Percentiles rank a stretch among this genome's conserved stretches.
phyloP scores from a whole-genome alignment of 2,329 filamentous ascomycete genomes.

The Exophiala aquamarina region DNA sequence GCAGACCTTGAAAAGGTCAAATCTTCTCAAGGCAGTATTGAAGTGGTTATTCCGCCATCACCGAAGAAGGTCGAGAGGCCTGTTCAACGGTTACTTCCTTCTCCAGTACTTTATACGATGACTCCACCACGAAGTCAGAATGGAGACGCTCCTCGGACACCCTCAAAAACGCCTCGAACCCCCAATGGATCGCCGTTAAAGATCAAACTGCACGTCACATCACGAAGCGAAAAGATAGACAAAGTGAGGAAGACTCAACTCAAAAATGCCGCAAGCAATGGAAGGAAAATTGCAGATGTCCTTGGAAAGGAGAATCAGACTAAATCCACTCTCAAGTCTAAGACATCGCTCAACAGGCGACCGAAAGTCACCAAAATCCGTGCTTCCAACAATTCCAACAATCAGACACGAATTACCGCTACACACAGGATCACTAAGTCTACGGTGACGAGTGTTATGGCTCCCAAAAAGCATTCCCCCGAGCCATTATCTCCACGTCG shows the following conservation, averaged over 20 bases:
- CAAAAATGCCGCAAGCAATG: slow-evolving; percentile 27
- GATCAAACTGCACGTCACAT: slow-evolving; percentile 20
- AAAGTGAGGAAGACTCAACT: slow-evolving; percentile 25
- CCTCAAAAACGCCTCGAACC: neutral
- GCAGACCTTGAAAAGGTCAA: slow-evolving; percentile 46
- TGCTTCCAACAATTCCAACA: slow-evolving; percentile 8
- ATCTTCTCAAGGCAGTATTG: slow-evolving; percentile 36
- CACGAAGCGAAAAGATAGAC: slow-evolving; percentile 18
- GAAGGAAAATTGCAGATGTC: slow-evolving; percentile 24
- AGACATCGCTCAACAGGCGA: slow-evolving; percentile 21
- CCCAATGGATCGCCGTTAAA: slow-evolving; percentile 10
- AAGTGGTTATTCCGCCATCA: slow-evolving; percentile 39
- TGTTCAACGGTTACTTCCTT: slow-evolving; percentile 8
- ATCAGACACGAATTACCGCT: slow-evolving; percentile 12
- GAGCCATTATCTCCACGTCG: slow-evolving; percentile 22
- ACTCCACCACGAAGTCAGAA: slow-evolving; percentile 44
- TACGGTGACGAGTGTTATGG: slow-evolving; percentile 4
- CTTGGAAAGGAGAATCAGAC: slow-evolving; percentile 25
- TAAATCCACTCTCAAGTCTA: slow-evolving; percentile 14
- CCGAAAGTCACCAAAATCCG: slow-evolving; percentile 16
- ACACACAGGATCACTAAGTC: slow-evolving; percentile 24
- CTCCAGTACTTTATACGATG: slow-evolving; percentile 23
- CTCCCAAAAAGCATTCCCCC: slow-evolving; percentile 17
- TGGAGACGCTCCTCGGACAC: slow-evolving; percentile 13
- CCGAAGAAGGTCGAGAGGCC: slow-evolving; percentile 37